A percentile compares a stretch with the other conserved stretches of the same genome.
These are phyloP conservation scores for Colletotrichum kahawae DNA, from an alignment of 2,329 filamentous ascomycete genomes.

Conservation along the genomic window DNA sequence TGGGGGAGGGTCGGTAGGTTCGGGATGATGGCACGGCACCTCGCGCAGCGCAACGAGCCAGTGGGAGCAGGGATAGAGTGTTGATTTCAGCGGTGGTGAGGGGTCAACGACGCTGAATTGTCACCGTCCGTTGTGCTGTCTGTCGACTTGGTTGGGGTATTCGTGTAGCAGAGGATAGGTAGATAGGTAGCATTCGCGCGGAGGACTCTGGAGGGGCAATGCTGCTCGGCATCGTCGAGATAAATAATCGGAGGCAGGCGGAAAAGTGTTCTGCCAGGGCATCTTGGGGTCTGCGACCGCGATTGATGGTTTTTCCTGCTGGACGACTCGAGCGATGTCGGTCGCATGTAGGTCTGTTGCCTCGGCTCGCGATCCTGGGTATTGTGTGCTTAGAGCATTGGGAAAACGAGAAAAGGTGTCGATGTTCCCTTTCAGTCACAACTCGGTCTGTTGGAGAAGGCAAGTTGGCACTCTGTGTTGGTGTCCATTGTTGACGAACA, in stretches of 20 bases:
- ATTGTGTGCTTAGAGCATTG: neutral
- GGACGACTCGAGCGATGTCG: neutral
- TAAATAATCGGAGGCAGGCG: neutral
- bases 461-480: neutral
- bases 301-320: constrained; percentile 15
- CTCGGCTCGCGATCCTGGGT: rapidly evolving
- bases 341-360: neutral
- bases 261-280: constrained; percentile 14
- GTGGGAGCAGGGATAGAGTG: neutral
- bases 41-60: neutral
- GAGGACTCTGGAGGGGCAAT: neutral
- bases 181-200: neutral
- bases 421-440: neutral
- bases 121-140: neutral
- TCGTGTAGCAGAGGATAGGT: too few relatives aligned
- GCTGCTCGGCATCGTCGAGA: neutral
- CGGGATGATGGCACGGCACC: constrained; percentile 16
- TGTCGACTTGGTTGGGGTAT: neutral
- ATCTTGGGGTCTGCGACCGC: neutral
- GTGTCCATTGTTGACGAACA: neutral
- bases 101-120: neutral
- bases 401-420: neutral
- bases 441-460: neutral
- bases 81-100: neutral
- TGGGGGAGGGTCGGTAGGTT: neutral